A percentile compares a stretch with the other conserved stretches of the same genome.
Conservation (phyloP, 352 stramenopile genomes). For the Phytophthora boehmeriae region DNA sequence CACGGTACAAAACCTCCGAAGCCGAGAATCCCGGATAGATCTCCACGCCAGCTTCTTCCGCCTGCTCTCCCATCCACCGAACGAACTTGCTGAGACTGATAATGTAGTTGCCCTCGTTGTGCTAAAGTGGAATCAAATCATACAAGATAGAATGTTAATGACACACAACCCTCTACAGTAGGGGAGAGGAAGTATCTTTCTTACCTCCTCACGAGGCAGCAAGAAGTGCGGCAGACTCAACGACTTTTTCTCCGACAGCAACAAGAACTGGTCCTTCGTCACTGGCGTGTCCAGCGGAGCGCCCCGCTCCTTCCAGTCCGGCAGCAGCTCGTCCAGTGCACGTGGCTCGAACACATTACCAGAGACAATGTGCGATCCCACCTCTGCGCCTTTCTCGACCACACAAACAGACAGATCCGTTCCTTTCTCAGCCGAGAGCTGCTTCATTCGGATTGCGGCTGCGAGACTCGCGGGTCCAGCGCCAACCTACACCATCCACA, state of each 20-base stretch:
- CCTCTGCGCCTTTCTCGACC: constrained; percentile 95
- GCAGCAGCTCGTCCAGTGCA: constrained; percentile 96
- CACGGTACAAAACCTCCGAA: constrained; percentile 89
- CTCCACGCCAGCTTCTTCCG: constrained; percentile 98
- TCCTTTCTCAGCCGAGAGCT: constrained; percentile 93
- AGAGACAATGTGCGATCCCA: constrained; percentile 98
- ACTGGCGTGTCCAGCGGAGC: constrained; percentile 93
- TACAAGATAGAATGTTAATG: constrained; percentile 10
- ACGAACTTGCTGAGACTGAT: constrained; percentile 97
- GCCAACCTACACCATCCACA: constrained; percentile 47
- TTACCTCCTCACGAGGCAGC: constrained; percentile 91
- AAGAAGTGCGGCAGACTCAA: constrained; percentile 93
- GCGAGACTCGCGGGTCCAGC: constrained; percentile 92
- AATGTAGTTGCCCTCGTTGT: constrained; percentile 99
- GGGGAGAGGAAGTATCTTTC: constrained; percentile 12
- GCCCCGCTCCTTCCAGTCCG: constrained; percentile 93
- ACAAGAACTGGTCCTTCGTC: constrained; percentile 93
- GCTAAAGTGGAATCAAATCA: constrained; percentile 51
- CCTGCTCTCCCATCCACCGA: constrained; percentile 96
- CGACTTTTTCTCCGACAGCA: constrained; percentile 90
- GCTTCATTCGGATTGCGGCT: constrained; percentile 98
- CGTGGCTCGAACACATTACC: constrained; percentile 98
- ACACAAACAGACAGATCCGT: constrained; percentile 96
- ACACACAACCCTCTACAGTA: background rate
- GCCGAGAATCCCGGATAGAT: constrained; percentile 99